Evolutionary conservation across 805 yeast species (phyloP).

Genomic region (Candida silvicultrix): DNA sequence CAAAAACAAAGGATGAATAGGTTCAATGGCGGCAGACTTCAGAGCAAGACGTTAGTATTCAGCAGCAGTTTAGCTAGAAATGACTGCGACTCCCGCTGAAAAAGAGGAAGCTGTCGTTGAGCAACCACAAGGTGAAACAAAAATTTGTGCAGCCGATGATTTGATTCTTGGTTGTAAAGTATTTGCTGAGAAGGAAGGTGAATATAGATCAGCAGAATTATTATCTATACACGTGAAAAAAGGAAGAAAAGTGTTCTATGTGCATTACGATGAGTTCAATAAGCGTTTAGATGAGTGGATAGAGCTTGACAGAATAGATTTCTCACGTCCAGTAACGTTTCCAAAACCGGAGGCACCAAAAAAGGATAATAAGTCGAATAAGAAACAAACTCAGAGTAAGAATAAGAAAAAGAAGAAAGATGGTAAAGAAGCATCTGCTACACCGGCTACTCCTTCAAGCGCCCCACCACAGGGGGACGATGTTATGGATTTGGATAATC

Average conservation of each 20-base stretch:
- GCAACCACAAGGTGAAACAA: slow-evolving; percentile 17
- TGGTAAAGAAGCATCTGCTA: slow-evolving; percentile 14
- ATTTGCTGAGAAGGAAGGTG: slow-evolving; percentile 75
- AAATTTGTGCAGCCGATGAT: slow-evolving; percentile 35
- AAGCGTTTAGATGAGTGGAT: slow-evolving; percentile 98
- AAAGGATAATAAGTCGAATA: slow-evolving; percentile 28
- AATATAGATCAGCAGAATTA: slow-evolving; percentile 77
- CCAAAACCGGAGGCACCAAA: slow-evolving; percentile 56
- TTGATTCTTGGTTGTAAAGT: slow-evolving; percentile 75
- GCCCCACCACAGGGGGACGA: slow-evolving; percentile 30
- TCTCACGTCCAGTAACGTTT: slow-evolving; percentile 57
- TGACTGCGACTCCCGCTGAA: not conserved
- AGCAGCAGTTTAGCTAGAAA: not conserved
- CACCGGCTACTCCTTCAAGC: slow-evolving; percentile 24
- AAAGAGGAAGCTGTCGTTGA: slow-evolving; percentile 17
- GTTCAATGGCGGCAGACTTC: no score
- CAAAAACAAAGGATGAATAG: not conserved
- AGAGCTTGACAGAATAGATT: slow-evolving; percentile 61
- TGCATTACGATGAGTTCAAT: slow-evolving; percentile 91
- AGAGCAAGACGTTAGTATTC: no score
- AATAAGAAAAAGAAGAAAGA: slow-evolving; percentile 31
- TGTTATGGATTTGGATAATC: slow-evolving; percentile 76
- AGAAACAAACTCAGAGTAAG: slow-evolving; percentile 22
- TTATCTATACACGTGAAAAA: slow-evolving; percentile 69
- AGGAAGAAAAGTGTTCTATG: slow-evolving; percentile 77